Evolutionary conservation across 768 basidiomycete species (phyloP), one percentile per base, ranked within the genome.

Genomic region (Suillus brevipes): DNA sequence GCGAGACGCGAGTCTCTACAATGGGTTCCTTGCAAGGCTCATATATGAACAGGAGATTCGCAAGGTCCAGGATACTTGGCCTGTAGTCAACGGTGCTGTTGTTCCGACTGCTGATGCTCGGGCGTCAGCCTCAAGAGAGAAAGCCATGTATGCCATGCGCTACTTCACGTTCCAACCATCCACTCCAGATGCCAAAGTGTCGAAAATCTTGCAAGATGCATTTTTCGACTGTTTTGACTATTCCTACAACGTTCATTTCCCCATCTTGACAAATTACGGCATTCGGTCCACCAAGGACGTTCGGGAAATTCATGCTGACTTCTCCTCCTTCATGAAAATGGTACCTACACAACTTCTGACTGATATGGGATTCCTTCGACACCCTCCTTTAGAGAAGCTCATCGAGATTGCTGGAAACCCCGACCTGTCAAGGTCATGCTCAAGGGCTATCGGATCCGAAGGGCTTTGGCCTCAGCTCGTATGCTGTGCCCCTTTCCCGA

Each of bases 91-190:
- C 8, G 25, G 14, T 23, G 16, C 12, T 20, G 16, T 13, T 55
- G 18, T 43, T 56, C 45, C 23, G 6, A 63, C 53, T 47, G 23
- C 60, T 6, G 16, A 25, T 16, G n/a, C 64, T 31, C 13, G 50
- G 23, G 40, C 50, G 31, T 7, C 42, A 57, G 8, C 43, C 36
- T 14, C 67, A 40, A 31, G 43, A 49, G 60, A 38, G 47, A 64
- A 64, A 52, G 88, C 87, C 12, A 75, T 93, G 20, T 93, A 94
- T 70, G 85, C 89, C 6, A 81, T 97, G 64, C 85, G 85, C 62
- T 97, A 95, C 79, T 98, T 97, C 80, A 89, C 92, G 0, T 97
- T 92, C 77, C 85, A 87, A 66, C 78, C 84, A 2, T 95, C 95
- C 0, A 95, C 95, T 0, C 95, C 96, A 1, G 92, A 90, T 0